Conservation (phyloP, 2,329 filamentous ascomycete genomes). For the Emericellopsis atlantica region DNA sequence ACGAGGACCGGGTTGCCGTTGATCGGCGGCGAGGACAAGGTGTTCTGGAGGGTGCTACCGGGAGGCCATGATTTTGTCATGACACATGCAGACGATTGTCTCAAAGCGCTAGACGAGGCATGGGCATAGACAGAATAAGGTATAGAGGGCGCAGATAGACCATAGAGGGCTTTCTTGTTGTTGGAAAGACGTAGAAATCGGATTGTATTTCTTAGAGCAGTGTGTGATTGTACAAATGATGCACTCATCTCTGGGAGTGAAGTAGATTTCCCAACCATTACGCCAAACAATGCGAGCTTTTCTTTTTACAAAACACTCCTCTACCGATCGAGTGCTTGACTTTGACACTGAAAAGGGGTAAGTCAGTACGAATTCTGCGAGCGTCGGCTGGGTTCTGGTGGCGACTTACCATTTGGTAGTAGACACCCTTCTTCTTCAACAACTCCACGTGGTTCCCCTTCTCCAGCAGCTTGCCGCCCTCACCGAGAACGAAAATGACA, state of each 20-base stretch:
- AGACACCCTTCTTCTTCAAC: conserved; percentile 36
- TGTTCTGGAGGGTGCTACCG: conserved; percentile 36
- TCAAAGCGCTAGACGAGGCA: conserved; percentile 32
- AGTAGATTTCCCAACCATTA: not conserved
- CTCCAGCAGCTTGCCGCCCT: conserved; percentile 35
- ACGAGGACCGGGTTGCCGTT: conserved; percentile 34
- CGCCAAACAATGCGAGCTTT: not conserved
- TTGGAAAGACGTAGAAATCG: no score
- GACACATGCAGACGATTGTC: conserved; percentile 31
- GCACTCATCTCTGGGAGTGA: not conserved
- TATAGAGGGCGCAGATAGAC: no score
- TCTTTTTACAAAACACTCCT: no score
- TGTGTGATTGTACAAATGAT: not conserved
- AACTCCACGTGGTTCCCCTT: conserved; percentile 39
- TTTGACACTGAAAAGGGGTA: conserved; percentile 33
- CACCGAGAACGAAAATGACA: conserved; percentile 66
- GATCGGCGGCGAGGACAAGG: conserved; percentile 32
- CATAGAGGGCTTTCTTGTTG: no score
- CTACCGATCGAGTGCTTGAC: conserved; percentile 41
- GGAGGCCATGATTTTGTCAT: conserved; percentile 52
- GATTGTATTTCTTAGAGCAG: no score
- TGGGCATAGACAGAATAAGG: conserved; percentile 17
- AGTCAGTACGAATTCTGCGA: not conserved
- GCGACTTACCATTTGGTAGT: conserved; percentile 43
- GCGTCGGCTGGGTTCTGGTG: not conserved